Evolutionary conservation across 2,329 filamentous ascomycete species (phyloP).

Genomic region (Neofusicoccum sp.): DNA sequence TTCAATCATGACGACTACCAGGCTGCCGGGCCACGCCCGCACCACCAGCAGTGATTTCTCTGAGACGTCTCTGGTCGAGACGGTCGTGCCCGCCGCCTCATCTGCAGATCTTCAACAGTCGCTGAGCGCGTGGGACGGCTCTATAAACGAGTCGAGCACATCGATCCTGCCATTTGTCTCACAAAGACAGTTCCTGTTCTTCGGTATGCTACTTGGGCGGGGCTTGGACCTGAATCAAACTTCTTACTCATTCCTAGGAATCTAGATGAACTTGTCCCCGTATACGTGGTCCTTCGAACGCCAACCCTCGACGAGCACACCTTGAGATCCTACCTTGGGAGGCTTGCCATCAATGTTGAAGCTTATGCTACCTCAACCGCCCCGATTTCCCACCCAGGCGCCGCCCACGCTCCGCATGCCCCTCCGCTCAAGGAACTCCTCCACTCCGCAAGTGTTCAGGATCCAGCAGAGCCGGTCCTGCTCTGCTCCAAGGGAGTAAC

Average conservation of each 20-base stretch:
- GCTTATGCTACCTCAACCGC: slow-evolving; percentile 61
- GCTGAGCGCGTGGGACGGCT: slow-evolving; percentile 49
- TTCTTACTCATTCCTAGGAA: slow-evolving; percentile 56
- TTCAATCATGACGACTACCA: slow-evolving; percentile 15
- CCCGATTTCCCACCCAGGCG: slow-evolving; percentile 40
- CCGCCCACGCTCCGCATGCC: slow-evolving; percentile 43
- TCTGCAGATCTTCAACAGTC: slow-evolving; percentile 40
- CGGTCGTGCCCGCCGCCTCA: slow-evolving; percentile 41
- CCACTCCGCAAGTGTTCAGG: slow-evolving; percentile 50
- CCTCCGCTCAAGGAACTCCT: slow-evolving; percentile 57
- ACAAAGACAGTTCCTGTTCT: slow-evolving; percentile 68
- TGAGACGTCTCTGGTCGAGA: slow-evolving; percentile 42
- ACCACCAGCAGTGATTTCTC: slow-evolving; percentile 39
- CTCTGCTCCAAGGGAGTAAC: slow-evolving; percentile 34
- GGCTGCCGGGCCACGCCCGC: slow-evolving; percentile 28
- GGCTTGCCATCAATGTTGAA: slow-evolving; percentile 69
- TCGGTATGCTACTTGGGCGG: slow-evolving; percentile 59
- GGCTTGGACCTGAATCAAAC: slow-evolving; percentile 42
- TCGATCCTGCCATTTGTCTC: slow-evolving; percentile 59
- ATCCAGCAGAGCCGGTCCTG: slow-evolving; percentile 33
- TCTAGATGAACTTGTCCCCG: slow-evolving; percentile 71
- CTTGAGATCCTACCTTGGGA: slow-evolving; percentile 61
- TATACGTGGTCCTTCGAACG: slow-evolving; percentile 69
- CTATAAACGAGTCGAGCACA: slow-evolving; percentile 46
- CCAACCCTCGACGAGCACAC: slow-evolving; percentile 60